Evolutionary conservation across 176 grass and related monocot species (phyloP).

Genomic region (Eremochloa ophiuroides): DNA sequence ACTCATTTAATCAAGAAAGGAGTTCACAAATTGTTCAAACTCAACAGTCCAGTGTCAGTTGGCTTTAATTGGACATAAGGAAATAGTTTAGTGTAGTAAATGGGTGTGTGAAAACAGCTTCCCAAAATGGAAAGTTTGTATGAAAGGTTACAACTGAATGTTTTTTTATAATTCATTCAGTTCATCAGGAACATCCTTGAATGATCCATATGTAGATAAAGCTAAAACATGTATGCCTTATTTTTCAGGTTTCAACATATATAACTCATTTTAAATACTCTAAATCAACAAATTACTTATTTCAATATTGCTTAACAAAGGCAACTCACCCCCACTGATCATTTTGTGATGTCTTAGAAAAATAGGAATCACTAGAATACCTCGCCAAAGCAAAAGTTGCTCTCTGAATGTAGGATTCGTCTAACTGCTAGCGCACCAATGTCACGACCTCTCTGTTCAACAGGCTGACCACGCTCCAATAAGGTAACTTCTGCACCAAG

Average conservation of each 20-base stretch:
- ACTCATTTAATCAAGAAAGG: not conserved
- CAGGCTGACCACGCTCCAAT: conserved; percentile 88
- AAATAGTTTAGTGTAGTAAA: not conserved
- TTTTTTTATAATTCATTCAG: conserved; percentile 9
- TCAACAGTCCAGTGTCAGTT: not conserved
- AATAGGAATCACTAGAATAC: conserved; percentile 47
- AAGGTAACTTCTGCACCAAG: conserved; percentile 89
- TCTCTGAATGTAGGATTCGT: conserved; percentile 67
- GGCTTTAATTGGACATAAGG: not conserved
- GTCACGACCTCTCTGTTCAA: conserved; percentile 91
- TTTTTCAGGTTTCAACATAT: conserved; percentile 5
- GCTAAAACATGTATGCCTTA: conserved; percentile 4
- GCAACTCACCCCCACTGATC: not conserved
- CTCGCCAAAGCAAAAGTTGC: conserved; percentile 99
- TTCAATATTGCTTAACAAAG: not conserved
- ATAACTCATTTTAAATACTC: not conserved
- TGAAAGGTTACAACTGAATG: not conserved
- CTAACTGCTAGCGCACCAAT: conserved; percentile 96
- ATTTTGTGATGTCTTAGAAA: conserved; percentile 1
- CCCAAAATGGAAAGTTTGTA: not conserved
- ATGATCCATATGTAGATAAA: conserved; percentile 13
- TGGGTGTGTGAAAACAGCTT: not conserved
- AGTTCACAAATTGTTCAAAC: not conserved
- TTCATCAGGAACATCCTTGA: conserved; percentile 5
- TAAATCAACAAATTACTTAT: conserved; percentile 18